Evolutionary conservation across 2,329 filamentous ascomycete genomes (phyloP).

Genomic region (Coniella lustricola): DNA sequence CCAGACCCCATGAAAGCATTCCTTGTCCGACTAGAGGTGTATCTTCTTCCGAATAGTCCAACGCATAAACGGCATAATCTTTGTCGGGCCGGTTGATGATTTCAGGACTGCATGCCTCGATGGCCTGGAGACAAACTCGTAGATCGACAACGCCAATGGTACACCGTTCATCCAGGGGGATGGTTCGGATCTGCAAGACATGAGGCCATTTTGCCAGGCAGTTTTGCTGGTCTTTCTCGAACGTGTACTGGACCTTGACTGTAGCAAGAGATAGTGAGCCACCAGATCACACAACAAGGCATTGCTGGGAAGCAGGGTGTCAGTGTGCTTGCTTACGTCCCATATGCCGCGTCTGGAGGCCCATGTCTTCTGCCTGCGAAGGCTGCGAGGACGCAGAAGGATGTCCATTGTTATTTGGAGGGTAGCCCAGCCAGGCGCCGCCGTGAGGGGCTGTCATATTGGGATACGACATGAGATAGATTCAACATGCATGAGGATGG

Average conservation of each 20-base stretch:
- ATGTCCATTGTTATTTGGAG: conserved; percentile 18
- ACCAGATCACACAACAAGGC: conserved; percentile 3
- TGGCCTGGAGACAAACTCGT: conserved; percentile 76
- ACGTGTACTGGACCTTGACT: conserved; percentile 98
- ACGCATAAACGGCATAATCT: conserved; percentile 95
- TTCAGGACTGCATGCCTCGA: conserved; percentile 75
- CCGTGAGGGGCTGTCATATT: conserved; percentile 21
- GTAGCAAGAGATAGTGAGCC: conserved; percentile 17
- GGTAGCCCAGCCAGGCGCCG: conserved; percentile 13
- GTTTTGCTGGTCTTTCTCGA: conserved; percentile 83
- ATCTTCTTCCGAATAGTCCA: conserved; percentile 93
- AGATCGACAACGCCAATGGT: conserved; percentile 85
- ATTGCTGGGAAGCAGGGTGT: no score
- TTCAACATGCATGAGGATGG: conserved; percentile 7
- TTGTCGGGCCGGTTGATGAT: conserved; percentile 62
- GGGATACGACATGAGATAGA: conserved; percentile 12
- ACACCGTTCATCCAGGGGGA: conserved; percentile 70
- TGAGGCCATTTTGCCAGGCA: conserved; percentile 83
- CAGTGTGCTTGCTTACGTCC: conserved; percentile 47
- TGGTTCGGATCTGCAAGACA: conserved; percentile 69
- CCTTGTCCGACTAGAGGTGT: conserved; percentile 91
- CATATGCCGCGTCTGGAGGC: conserved; percentile 56
- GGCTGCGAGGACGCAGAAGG: conserved; percentile 18
- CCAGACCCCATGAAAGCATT: conserved; percentile 80
- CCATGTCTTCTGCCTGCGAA: conserved; percentile 34